Conservation (phyloP, 2,329 filamentous ascomycete species). For the Epichloe gansuensis region DNA sequence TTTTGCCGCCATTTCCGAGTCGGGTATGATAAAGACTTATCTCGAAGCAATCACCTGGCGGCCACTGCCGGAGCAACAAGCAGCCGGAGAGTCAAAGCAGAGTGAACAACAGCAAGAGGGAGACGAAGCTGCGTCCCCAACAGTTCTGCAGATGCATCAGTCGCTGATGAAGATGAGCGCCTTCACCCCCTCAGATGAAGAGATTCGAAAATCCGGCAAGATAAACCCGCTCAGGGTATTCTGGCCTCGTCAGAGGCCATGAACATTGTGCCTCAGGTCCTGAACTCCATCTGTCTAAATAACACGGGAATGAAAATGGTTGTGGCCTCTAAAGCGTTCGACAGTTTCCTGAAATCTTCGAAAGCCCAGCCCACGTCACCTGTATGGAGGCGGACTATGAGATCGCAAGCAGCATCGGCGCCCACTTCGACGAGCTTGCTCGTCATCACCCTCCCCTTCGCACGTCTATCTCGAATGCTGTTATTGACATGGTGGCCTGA, state of each 20-base stretch:
- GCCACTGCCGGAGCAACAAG: constrained; percentile 23
- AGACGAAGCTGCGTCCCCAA: constrained; percentile 26
- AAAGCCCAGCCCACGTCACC: constrained; percentile 79
- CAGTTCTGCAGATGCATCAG: constrained; percentile 27
- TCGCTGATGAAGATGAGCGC: constrained; percentile 24
- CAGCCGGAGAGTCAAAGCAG: constrained; percentile 18
- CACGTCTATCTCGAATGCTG: constrained; percentile 67
- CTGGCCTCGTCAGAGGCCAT: constrained; percentile 84
- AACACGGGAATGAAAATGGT: constrained; percentile 80
- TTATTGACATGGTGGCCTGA: constrained; percentile 77
- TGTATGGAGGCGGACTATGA: constrained; percentile 63
- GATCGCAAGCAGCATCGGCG: constrained; percentile 62
- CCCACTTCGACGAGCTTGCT: constrained; percentile 84
- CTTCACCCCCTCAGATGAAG: constrained; percentile 40
- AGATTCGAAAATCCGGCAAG: constrained; percentile 32
- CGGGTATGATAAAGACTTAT: constrained; percentile 76
- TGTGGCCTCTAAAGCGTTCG: constrained; percentile 66
- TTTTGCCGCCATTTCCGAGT: constrained; percentile 90
- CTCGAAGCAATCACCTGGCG: constrained; percentile 65
- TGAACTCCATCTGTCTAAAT: constrained; percentile 90
- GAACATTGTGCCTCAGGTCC: constrained; percentile 69
- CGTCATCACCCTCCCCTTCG: constrained; percentile 84
- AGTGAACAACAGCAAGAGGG: constrained; percentile 20
- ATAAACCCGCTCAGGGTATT: constrained; percentile 55
- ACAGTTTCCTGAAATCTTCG: constrained; percentile 91